Evolutionary conservation across 768 basidiomycete species (phyloP).

Genomic region (Leccinum disarticulatum): DNA sequence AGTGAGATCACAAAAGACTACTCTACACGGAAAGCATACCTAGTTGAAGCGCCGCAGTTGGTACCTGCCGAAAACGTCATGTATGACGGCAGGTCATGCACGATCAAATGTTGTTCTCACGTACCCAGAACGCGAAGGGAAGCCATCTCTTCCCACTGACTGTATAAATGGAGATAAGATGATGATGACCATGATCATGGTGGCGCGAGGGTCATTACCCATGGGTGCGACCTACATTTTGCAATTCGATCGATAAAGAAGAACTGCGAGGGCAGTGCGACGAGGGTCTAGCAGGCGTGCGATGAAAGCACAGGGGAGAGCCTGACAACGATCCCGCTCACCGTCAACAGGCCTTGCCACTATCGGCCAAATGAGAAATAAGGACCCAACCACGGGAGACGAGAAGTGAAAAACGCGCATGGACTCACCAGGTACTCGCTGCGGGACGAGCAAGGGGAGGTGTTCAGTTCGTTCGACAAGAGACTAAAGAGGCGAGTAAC

Average conservation of each 20-base stretch:
- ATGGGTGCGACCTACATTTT: constrained; percentile 15
- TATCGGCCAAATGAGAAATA: neutral
- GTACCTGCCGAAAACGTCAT: constrained; percentile 13
- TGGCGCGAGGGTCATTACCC: neutral
- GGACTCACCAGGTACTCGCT: constrained; percentile 19
- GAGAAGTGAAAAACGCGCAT: neutral
- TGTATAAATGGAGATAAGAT: neutral
- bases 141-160: constrained; percentile 17
- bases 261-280: constrained; percentile 19
- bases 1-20: neutral
- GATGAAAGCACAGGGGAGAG: neutral
- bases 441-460: neutral
- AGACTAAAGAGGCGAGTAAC: neutral
- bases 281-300: constrained; percentile 1
- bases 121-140: constrained; percentile 15
- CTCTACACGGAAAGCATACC: constrained; percentile 7
- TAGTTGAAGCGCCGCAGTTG: constrained; percentile 17
- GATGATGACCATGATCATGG: neutral
- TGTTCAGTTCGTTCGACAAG: neutral
- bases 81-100: neutral
- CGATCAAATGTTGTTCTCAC: constrained; percentile 5
- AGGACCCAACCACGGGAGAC: neutral
- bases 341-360: constrained; percentile 25
- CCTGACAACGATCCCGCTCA: constrained; percentile 1
- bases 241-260: constrained; percentile 21